phyloP scores from a whole-genome alignment of 2,329 filamentous ascomycete genomes.

The Aureobasidium subglaciale region DNA sequence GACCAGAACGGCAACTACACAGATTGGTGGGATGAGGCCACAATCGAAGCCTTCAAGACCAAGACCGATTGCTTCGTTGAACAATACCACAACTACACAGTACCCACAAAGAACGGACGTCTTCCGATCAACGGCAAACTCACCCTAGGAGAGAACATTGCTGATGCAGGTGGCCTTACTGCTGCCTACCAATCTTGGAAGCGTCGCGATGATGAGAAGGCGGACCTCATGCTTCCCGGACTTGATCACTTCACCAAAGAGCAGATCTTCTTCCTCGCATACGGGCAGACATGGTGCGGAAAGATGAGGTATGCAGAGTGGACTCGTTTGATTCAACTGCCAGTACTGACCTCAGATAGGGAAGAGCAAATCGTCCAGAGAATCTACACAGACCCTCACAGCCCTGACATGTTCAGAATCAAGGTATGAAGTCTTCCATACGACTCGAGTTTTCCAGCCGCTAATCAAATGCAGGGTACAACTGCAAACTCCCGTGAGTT shows the following conservation, averaged over 20 bases:
- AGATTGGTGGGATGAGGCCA: constrained; percentile 60
- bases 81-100: constrained; percentile 58
- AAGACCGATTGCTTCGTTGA: constrained; percentile 59
- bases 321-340: rapidly evolving
- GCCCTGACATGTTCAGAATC: constrained; percentile 53
- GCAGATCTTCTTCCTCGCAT: constrained; percentile 58
- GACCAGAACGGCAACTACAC: constrained; percentile 59
- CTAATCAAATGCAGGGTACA: constrained; percentile 39
- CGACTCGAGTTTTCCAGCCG: not conserved
- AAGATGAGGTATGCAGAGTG: constrained; percentile 36
- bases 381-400: constrained; percentile 59
- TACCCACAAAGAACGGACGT: constrained; percentile 48
- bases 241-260: constrained; percentile 57
- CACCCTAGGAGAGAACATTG: constrained; percentile 64
- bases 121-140: constrained; percentile 56
- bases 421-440: constrained; percentile 20
- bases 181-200: constrained; percentile 61
- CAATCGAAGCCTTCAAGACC: constrained; percentile 51
- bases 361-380: constrained; percentile 50
- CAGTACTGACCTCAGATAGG: constrained; percentile 25
- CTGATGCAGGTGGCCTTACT: constrained; percentile 60
- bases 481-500: constrained; percentile 63
- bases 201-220: constrained; percentile 45
- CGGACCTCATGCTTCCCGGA: constrained; percentile 52
- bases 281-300: constrained; percentile 51